Percentiles rank a stretch among this genome's conserved stretches.
Evolutionary conservation across 768 basidiomycete species (phyloP).

Genomic region (Calocera viscosa): DNA sequence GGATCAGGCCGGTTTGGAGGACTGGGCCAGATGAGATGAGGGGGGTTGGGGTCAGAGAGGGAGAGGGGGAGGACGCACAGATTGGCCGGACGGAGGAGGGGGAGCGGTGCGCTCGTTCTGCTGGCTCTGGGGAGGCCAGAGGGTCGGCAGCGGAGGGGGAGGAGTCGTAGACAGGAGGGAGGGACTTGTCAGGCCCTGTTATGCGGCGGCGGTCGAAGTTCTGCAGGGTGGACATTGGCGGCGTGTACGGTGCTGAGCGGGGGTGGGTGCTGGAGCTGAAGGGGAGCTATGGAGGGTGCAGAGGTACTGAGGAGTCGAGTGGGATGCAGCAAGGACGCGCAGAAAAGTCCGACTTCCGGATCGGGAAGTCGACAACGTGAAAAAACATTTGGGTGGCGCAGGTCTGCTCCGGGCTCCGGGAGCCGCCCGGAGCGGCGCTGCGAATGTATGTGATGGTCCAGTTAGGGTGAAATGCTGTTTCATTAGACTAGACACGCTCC

Average conservation of each 20-base stretch:
- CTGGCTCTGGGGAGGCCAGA: background rate
- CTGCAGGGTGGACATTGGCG: background rate
- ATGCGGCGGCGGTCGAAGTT: constrained; percentile 69
- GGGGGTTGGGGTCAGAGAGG: background rate
- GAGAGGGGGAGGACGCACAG: constrained; percentile 43
- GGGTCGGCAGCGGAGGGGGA: too few relatives aligned
- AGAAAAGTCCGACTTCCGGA: too few relatives aligned
- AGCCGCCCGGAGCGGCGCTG: too few relatives aligned
- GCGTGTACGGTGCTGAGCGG: constrained; percentile 2
- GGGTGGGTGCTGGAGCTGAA: too few relatives aligned
- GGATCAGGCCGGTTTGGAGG: constrained; percentile 78
- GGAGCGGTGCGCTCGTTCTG: constrained; percentile 31
- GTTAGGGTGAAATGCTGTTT: too few relatives aligned
- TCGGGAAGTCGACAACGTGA: too few relatives aligned
- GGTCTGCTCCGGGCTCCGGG: too few relatives aligned
- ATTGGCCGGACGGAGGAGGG: constrained; percentile 68
- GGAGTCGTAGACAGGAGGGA: constrained; percentile 44
- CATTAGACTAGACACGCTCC: too few relatives aligned
- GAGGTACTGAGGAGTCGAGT: background rate
- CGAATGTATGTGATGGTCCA: too few relatives aligned
- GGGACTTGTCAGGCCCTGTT: constrained; percentile 80
- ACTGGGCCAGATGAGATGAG: constrained; percentile 37
- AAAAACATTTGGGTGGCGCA: too few relatives aligned
- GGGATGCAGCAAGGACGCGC: too few relatives aligned
- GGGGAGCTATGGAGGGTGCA: too few relatives aligned